Percentiles rank a stretch among this genome's conserved stretches.
phyloP scores from a whole-genome alignment of 208 protist genomes.

The Naegleria lovaniensis region DNA sequence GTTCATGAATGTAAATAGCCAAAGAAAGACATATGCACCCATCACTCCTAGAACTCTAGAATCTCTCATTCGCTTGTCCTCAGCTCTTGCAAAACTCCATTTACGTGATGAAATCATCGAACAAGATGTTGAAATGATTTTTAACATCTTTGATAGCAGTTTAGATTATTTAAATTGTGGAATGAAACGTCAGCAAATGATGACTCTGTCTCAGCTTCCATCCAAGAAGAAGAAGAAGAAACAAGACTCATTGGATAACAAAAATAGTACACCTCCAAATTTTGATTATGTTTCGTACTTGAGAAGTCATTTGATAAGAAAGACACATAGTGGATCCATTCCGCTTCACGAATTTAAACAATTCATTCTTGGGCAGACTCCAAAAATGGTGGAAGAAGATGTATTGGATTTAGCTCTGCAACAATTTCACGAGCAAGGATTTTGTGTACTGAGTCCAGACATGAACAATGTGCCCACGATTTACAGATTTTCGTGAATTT shows the following conservation, averaged over 20 bases:
- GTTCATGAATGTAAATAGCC: constrained; percentile 39
- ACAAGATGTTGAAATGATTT: constrained; percentile 95
- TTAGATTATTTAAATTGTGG: constrained; percentile 8
- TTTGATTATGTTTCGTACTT: background rate
- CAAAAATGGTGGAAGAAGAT: background rate
- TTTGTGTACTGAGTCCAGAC: background rate
- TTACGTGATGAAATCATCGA: constrained; percentile 88
- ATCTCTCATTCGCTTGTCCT: constrained; percentile 94
- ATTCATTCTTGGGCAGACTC: background rate
- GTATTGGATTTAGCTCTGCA: background rate
- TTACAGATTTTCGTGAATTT: background rate
- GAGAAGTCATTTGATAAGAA: background rate
- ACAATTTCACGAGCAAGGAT: background rate
- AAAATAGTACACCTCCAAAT: background rate
- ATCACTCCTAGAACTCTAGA: constrained; percentile 98
- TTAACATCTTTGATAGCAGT: constrained; percentile 61
- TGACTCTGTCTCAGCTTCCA: background rate
- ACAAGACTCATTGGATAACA: background rate
- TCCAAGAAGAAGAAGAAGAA: background rate
- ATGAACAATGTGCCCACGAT: background rate
- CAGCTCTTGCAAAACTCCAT: constrained; percentile 94
- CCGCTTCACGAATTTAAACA: background rate
- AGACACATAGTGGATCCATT: background rate
- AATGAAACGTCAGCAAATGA: background rate
- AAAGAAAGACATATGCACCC: constrained; percentile 30